Base-by-base conservation (phyloP, 129 eudicot genomes). In the Arctium lappa region DNA sequence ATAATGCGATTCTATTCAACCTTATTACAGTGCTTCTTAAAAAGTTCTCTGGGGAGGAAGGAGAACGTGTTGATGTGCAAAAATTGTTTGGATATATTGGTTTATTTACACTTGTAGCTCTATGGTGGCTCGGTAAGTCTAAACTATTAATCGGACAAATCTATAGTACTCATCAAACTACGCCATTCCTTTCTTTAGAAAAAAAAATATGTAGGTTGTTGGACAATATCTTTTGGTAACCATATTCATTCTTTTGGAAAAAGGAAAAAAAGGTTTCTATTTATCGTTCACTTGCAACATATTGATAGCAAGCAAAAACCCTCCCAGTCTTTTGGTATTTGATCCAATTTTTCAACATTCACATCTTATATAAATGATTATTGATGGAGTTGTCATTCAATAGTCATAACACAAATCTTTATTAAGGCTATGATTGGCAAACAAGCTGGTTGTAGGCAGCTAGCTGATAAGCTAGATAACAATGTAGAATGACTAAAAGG, bases 71-170 rank as follows among this genome's bases (percentile, higher is more conserved):
- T 38, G 99, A 96, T 73, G 94, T 96, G 84, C 96, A 93, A 75
- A 96, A 96, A 83, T 88, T 96, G 86, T 96, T 96, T 72, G 99
- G 99, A 80, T 96, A 96, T 81, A 91, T 96, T 42, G 99, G 99
- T 65, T 85, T 96, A 16, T 93, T 91, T 84, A 96, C 97, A 3
- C 92, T 96, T 76, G 94, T 93, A 42, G 97, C 98, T 32, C 97
- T 96, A 79, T 96, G 99, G 99, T 96, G 99, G 99, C 99, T 96
- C 36, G 96, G 99, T 96, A 90, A 90, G 97, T 75, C 37, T 62
- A 78, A 30, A 48, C 76, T 27, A 85, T 30, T 56, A 46, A 9
- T 33, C 62, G 27, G 8, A n/a, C 70, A 75, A 75, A 18, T 74
- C 29, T 72, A 36, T 16, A 7, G 5, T 73, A 40, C 56, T 62